These are phyloP conservation scores for Oenanthe sinensis DNA, from an alignment of 129 eudicot genomes.

Conservation along the genomic window DNA sequence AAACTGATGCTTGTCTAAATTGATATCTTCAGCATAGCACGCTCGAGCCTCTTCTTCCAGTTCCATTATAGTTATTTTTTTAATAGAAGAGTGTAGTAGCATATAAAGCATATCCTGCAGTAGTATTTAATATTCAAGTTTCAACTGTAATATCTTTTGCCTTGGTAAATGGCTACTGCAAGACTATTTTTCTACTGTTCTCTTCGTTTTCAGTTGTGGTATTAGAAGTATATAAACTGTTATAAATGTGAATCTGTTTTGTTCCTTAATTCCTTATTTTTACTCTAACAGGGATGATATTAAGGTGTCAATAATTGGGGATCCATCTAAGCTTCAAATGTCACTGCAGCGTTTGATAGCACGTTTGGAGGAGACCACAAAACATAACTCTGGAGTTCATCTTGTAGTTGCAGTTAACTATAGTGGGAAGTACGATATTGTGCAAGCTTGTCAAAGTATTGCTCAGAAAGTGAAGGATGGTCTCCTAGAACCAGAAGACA, in stretches of 20 bases:
- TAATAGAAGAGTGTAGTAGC: not conserved
- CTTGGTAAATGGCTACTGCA: not conserved
- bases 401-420: slow-evolving; percentile 54
- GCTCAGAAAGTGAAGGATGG: slow-evolving; percentile 49
- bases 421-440: slow-evolving; percentile 52
- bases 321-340: slow-evolving; percentile 37
- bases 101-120: not conserved
- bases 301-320: slow-evolving; percentile 51
- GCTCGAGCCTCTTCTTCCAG: too few species aligned
- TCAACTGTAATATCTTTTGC: not conserved
- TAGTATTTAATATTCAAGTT: too few species aligned
- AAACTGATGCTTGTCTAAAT: not conserved
- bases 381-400: slow-evolving; percentile 38
- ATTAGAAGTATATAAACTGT: not conserved
- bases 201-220: not conserved
- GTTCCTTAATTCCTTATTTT: not conserved
- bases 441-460: slow-evolving; percentile 54
- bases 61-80: not conserved
- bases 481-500: slow-evolving; percentile 37
- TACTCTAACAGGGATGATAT: slow-evolving; percentile 38
- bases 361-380: slow-evolving; percentile 27
- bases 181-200: not conserved
- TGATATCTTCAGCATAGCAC: too few species aligned
- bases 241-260: not conserved
- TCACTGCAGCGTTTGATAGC: slow-evolving; percentile 28